Evolutionary conservation across 169 alveolate genomes (phyloP).

Genomic region (Plasmodium yoelii): DNA sequence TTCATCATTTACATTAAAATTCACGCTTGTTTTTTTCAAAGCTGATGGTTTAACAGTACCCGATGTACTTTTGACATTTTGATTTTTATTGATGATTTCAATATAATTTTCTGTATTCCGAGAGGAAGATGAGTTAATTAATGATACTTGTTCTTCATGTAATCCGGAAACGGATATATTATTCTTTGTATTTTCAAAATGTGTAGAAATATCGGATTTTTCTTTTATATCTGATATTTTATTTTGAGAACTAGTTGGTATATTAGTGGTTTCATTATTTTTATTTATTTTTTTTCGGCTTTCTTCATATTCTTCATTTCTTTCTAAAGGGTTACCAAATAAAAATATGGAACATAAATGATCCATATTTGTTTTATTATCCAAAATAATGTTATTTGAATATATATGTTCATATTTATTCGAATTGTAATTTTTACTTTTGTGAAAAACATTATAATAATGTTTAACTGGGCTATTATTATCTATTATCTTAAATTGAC

Average conservation of each 20-base stretch:
- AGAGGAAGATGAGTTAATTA: conserved; percentile 11
- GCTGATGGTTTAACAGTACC: conserved; percentile 1
- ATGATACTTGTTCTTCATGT: conserved; percentile 9
- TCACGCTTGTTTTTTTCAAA: conserved; percentile 40
- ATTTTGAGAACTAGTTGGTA: conserved; percentile 17
- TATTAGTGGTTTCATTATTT: conserved; percentile 13
- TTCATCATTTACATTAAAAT: conserved; percentile 28
- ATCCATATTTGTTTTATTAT: conserved; percentile 63
- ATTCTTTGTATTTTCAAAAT: conserved; percentile 16
- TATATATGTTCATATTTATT: conserved; percentile 67
- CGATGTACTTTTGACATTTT: conserved; percentile 16
- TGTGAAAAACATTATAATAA: conserved; percentile 57
- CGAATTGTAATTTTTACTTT: conserved; percentile 52
- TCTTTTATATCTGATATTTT: conserved; percentile 3
- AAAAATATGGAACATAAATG: conserved; percentile 65
- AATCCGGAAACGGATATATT: conserved; percentile 6
- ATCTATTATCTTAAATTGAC: conserved; percentile 65
- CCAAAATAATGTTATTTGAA: conserved; percentile 58
- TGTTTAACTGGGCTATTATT: conserved; percentile 56
- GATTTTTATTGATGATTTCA: conserved; percentile 24
- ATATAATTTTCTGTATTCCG: conserved; percentile 15
- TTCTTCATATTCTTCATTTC: conserved; percentile 60
- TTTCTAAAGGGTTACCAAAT: conserved; percentile 76
- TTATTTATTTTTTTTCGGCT: conserved; percentile 4
- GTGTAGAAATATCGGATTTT: background rate